Percentiles rank a stretch among this genome's conserved stretches.
Evolutionary conservation across 345 rosid species (phyloP).

Genomic region (Eutrema heterophyllum): DNA sequence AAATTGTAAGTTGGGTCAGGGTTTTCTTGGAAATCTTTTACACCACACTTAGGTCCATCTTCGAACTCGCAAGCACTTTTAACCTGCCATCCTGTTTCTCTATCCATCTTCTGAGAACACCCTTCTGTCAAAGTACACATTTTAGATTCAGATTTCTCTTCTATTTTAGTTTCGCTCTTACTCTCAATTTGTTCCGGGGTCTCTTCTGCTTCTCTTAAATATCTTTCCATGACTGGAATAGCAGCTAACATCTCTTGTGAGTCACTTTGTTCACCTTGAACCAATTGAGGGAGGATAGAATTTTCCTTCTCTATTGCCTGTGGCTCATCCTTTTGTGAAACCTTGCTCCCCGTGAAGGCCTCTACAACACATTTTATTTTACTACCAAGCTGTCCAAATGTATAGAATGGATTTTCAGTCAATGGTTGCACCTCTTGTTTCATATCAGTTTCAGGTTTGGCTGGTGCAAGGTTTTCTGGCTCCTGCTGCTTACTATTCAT

Average conservation of each 20-base stretch:
- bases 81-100: conserved; percentile 17
- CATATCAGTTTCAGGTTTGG: conserved; percentile 29
- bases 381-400: conserved; percentile 35
- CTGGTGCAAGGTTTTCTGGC: conserved; percentile 29
- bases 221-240: conserved; percentile 26
- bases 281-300: conserved; percentile 26
- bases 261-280: conserved; percentile 33
- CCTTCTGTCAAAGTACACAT: conserved; percentile 9
- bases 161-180: not conserved
- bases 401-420: conserved; percentile 30
- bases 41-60: conserved; percentile 17
- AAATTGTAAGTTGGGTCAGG: conserved; percentile 27
- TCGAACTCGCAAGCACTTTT: conserved; percentile 5
- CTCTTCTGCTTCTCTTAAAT: conserved; percentile 33
- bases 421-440: conserved; percentile 28
- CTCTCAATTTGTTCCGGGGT: conserved; percentile 33
- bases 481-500: conserved; percentile 29
- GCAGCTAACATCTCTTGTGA: conserved; percentile 24
- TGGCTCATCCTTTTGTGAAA: conserved; percentile 29
- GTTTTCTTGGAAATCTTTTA: conserved; percentile 12
- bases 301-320: conserved; percentile 30
- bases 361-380: conserved; percentile 33
- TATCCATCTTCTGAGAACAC: conserved; percentile 7
- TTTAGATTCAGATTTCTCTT: conserved; percentile 22
- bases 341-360: conserved; percentile 31